These are phyloP conservation scores for Passiflora organensis DNA, from an alignment of 345 rosid genomes.

Conservation along the genomic window DNA sequence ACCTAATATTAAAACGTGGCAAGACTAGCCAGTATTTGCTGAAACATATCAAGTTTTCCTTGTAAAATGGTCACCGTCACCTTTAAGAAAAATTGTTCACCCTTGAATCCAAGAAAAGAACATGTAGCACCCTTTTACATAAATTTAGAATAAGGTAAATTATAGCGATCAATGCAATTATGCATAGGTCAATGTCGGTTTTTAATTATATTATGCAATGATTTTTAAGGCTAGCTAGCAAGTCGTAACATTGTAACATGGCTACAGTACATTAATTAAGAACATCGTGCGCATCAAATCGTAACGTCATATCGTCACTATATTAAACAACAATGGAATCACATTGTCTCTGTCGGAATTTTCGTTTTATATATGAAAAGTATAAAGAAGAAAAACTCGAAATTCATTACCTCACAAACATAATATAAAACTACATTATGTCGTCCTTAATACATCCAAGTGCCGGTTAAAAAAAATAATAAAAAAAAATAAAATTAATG, in stretches of 20 bases:
- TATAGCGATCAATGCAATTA: background rate
- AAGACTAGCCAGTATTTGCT: background rate
- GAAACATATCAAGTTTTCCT: no score
- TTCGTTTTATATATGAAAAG: background rate
- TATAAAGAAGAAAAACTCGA: background rate
- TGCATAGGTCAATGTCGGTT: background rate
- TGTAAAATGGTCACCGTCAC: no score
- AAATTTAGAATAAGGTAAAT: background rate
- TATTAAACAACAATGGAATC: background rate
- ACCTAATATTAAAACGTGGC: constrained; percentile 6
- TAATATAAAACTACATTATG: background rate
- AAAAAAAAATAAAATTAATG: no score
- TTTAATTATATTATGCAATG: background rate
- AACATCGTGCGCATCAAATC: constrained; percentile 4
- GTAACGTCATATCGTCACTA: background rate
- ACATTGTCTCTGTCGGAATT: background rate
- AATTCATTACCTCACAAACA: background rate
- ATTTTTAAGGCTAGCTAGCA: background rate
- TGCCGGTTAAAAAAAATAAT: constrained; percentile 22
- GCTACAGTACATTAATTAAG: background rate
- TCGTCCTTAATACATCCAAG: background rate
- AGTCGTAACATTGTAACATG: background rate
- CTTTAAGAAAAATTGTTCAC: background rate
- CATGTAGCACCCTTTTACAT: no score
- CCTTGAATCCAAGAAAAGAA: background rate